Conservation (phyloP, 371 early-diverging fungal genomes). For the Circinella minor region DNA sequence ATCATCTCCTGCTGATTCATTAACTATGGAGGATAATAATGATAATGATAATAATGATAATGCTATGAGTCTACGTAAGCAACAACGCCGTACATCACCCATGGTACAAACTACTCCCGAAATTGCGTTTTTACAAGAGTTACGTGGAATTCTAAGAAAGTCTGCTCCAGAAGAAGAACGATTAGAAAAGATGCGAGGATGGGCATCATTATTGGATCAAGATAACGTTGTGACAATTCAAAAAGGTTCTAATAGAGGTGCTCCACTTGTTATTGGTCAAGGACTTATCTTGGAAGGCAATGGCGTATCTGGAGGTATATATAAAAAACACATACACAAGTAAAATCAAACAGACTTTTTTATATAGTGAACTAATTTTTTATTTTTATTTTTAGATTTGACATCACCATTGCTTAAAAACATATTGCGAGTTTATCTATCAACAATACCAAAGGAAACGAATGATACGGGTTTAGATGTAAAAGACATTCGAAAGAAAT, state of each 20-base stretch:
- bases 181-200: constrained; percentile 9
- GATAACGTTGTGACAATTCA: neutral
- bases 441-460: neutral
- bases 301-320: constrained; percentile 5
- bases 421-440: constrained; percentile 12
- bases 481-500: neutral
- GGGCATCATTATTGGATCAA: constrained; percentile 6
- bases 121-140: constrained; percentile 5
- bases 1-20: neutral
- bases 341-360: neutral
- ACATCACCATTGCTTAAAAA: constrained; percentile 13
- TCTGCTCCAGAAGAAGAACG: constrained; percentile 5
- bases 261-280: neutral
- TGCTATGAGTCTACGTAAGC: neutral
- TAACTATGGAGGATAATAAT: too few species aligned
- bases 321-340: neutral
- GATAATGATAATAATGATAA: too few species aligned
- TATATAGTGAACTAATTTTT: neutral
- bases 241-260: neutral
- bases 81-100: constrained; percentile 11
- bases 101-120: neutral
- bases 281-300: constrained; percentile 3
- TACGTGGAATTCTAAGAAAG: constrained; percentile 7
- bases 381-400: neutral
- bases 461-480: constrained; percentile 7